Conservation (phyloP, 2,329 filamentous ascomycete species). For the Sporothrix inflata region DNA sequence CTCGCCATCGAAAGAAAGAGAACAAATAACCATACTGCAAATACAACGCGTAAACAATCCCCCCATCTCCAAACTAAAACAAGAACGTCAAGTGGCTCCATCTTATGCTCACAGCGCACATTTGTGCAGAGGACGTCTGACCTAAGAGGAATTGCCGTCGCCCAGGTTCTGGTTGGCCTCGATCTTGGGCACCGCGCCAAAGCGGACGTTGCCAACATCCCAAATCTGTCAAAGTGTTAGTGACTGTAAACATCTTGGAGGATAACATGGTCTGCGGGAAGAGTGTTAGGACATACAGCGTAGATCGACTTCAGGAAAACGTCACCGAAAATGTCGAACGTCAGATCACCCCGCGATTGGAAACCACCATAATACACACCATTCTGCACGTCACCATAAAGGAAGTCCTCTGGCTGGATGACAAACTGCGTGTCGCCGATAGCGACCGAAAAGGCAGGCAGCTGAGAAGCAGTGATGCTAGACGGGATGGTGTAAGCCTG, state of each 20-base stretch:
- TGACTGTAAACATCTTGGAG: neutral
- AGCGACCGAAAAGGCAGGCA: conserved; percentile 65
- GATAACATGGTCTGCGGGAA: neutral
- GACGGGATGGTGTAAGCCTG: conserved; percentile 69
- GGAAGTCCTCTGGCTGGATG: conserved; percentile 65
- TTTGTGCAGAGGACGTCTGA: neutral
- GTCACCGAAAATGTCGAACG: conserved; percentile 67
- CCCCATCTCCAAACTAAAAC: neutral
- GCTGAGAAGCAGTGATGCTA: conserved; percentile 51
- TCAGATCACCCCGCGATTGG: conserved; percentile 61
- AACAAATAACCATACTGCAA: neutral
- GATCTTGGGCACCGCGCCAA: conserved; percentile 62
- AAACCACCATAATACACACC: conserved; percentile 66
- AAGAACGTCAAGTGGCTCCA: neutral
- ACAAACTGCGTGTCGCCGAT: conserved; percentile 64
- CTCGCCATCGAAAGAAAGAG: neutral
- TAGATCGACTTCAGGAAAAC: conserved; percentile 68
- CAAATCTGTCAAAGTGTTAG: conserved; percentile 52
- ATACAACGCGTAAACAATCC: neutral
- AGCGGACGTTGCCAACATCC: conserved; percentile 62
- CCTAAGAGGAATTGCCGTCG: neutral
- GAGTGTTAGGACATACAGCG: conserved; percentile 50
- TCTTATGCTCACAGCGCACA: neutral
- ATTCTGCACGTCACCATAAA: conserved; percentile 59
- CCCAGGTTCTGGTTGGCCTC: conserved; percentile 44